These are phyloP conservation scores for Entomortierella parvispora DNA, from an alignment of 192 early-diverging fungal species.

Conservation along the genomic window DNA sequence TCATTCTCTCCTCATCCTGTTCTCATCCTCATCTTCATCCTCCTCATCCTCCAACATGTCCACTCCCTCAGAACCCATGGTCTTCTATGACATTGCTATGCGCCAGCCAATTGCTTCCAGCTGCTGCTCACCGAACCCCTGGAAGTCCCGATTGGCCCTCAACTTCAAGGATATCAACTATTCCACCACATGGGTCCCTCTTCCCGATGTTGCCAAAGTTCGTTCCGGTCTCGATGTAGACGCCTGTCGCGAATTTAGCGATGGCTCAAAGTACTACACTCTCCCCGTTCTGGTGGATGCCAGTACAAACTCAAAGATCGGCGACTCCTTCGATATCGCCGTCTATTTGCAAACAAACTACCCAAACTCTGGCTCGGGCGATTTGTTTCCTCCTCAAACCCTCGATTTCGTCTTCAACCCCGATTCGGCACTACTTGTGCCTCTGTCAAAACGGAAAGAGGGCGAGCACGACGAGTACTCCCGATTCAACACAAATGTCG, in stretches of 20 bases:
- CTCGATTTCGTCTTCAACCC: constrained; percentile 44
- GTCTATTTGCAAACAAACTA: constrained; percentile 40
- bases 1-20: no score
- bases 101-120: constrained; percentile 17
- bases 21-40: no score
- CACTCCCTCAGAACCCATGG: constrained; percentile 26
- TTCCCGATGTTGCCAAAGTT: constrained; percentile 34
- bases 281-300: constrained; percentile 40
- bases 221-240: constrained; percentile 32
- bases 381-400: constrained; percentile 48
- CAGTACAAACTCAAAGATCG: constrained; percentile 23
- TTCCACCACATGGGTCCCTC: constrained; percentile 43
- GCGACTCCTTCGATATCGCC: constrained; percentile 50
- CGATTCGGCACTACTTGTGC: constrained; percentile 18
- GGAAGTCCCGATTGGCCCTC: constrained; percentile 43
- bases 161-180: constrained; percentile 47
- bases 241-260: constrained; percentile 37
- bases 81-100: constrained; percentile 51
- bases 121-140: constrained; percentile 31
- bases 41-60: constrained; percentile 27
- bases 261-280: constrained; percentile 35
- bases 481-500: constrained; percentile 33
- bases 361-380: constrained; percentile 35
- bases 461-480: constrained; percentile 21
- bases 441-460: constrained; percentile 42